These are phyloP conservation scores for Sporothrix mexicana DNA, from an alignment of 2,329 filamentous ascomycete species.

Conservation along the genomic window DNA sequence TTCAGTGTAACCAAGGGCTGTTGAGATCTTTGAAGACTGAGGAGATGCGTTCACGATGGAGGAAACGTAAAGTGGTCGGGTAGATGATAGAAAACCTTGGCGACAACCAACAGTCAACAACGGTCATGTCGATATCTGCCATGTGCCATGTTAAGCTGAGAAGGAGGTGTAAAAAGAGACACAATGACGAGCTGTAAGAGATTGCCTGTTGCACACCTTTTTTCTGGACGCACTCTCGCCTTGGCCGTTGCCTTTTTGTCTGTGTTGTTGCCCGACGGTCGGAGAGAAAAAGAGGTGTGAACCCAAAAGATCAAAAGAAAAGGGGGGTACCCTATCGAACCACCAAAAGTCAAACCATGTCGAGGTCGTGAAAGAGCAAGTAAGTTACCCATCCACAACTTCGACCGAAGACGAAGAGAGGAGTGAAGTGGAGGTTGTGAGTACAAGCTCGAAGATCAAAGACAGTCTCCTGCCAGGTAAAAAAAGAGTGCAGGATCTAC, in stretches of 20 bases:
- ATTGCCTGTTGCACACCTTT: neutral
- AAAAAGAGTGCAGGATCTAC: conserved; percentile 11
- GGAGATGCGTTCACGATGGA: too few relatives aligned
- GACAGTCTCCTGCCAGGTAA: neutral
- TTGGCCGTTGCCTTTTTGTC: neutral
- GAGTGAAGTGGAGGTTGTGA: neutral
- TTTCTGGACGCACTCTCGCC: neutral
- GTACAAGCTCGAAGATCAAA: neutral
- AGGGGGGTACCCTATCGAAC: neutral
- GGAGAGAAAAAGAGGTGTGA: neutral
- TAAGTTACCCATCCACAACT: conserved; percentile 10
- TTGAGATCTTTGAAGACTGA: neutral
- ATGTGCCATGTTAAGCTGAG: too few relatives aligned
- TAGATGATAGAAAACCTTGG: too few relatives aligned
- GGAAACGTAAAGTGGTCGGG: neutral
- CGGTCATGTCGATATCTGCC: too few relatives aligned
- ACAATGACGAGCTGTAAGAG: neutral
- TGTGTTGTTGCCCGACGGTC: neutral
- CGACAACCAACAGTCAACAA: too few relatives aligned
- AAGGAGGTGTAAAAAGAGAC: neutral
- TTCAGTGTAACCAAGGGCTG: conserved; percentile 6
- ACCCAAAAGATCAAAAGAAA: too few relatives aligned
- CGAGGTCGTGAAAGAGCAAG: conserved; percentile 8
- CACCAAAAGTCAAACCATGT: neutral
- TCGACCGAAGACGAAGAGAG: conserved; percentile 24